Conservation (phyloP, 2,329 filamentous ascomycete genomes). For the Magnaporthiopsis rhizophila region DNA sequence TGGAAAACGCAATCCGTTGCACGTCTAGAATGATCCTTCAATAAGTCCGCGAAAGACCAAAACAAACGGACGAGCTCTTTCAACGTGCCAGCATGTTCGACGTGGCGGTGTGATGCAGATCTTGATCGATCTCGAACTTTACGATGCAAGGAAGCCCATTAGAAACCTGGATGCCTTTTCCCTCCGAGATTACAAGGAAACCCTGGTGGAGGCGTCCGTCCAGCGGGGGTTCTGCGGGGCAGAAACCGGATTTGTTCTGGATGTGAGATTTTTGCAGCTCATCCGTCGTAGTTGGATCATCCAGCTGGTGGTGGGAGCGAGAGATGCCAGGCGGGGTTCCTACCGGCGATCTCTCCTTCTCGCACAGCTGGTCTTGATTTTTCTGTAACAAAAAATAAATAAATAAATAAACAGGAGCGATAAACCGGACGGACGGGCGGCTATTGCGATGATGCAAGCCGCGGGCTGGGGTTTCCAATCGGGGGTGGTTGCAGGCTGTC, state of each 20-base stretch:
- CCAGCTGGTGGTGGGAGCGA: neutral
- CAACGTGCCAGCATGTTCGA: neutral
- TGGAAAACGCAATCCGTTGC: too few relatives aligned
- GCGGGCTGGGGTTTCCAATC: too few relatives aligned
- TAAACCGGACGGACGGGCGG: too few relatives aligned
- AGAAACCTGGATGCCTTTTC: too few relatives aligned
- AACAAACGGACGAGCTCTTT: neutral
- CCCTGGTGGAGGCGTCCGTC: neutral
- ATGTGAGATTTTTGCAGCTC: neutral
- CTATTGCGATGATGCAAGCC: too few relatives aligned
- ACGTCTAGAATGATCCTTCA: too few relatives aligned
- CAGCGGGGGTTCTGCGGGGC: neutral
- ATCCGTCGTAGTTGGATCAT: neutral
- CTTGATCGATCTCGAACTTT: neutral
- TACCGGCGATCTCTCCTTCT: neutral
- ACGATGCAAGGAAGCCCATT: neutral
- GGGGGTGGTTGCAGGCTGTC: too few relatives aligned
- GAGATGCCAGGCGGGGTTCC: neutral
- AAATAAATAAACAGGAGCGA: too few relatives aligned
- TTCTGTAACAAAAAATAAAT: neutral
- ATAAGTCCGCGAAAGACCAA: neutral
- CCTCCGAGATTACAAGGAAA: neutral
- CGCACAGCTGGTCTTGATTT: too few relatives aligned
- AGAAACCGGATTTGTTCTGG: neutral
- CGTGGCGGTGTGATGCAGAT: neutral